A percentile compares a stretch with the other conserved stretches of the same genome.
phyloP scores from a whole-genome alignment of 768 basidiomycete genomes.

The Leccinum imitatum region DNA sequence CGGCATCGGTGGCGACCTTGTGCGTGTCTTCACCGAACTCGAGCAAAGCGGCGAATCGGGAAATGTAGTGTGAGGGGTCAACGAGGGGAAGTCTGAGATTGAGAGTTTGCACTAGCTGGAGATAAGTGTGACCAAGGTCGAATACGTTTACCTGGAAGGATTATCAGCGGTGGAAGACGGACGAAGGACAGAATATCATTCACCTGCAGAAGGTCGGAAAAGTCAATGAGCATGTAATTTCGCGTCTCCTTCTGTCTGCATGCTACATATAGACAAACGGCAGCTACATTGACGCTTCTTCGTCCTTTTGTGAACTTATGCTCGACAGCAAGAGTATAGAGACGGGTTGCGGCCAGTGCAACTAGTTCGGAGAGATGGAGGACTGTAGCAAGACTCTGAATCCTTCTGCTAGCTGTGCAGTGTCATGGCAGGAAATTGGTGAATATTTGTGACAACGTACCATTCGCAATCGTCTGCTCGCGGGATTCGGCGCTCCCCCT shows the following conservation, averaged over 20 bases:
- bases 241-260: slow-evolving; percentile 88
- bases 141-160: slow-evolving; percentile 86
- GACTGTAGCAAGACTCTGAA: slow-evolving; percentile 77
- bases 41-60: slow-evolving; percentile 89
- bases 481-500: slow-evolving; percentile 78
- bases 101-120: slow-evolving; percentile 88
- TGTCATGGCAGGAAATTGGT: not conserved
- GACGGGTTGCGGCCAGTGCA: slow-evolving; percentile 74
- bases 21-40: slow-evolving; percentile 96
- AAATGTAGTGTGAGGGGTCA: slow-evolving; percentile 96
- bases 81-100: slow-evolving; percentile 84
- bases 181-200: slow-evolving; percentile 5
- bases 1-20: slow-evolving; percentile 89
- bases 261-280: slow-evolving; percentile 93
- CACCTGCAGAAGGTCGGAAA: slow-evolving; percentile 93
- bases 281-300: slow-evolving; percentile 89
- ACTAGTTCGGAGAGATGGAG: slow-evolving; percentile 80
- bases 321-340: slow-evolving; percentile 92
- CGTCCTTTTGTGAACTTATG: slow-evolving; percentile 94
- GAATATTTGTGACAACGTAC: slow-evolving; percentile 38
- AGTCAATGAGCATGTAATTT: slow-evolving; percentile 98
- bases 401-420: slow-evolving; percentile 70
- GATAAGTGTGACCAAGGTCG: slow-evolving; percentile 93
- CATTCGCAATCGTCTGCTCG: slow-evolving; percentile 90
- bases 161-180: not conserved